These are phyloP conservation scores for Plasmodium relictum DNA, from an alignment of 169 alveolate species.

Conservation along the genomic window DNA sequence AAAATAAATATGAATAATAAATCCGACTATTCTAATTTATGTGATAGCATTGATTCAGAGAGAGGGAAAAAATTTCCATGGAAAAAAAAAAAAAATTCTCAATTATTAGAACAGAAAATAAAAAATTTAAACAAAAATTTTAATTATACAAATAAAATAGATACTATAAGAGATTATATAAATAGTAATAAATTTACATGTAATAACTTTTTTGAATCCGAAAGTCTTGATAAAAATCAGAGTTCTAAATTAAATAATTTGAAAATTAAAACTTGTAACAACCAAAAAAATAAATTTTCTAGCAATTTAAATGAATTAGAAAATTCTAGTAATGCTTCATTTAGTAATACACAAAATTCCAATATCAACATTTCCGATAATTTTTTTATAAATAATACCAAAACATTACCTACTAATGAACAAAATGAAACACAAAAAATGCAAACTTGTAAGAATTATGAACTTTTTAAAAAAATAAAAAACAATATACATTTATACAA, in stretches of 20 bases:
- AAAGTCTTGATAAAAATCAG: slow-evolving; percentile 11
- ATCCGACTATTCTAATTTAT: slow-evolving; percentile 7
- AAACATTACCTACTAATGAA: neutral
- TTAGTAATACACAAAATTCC: neutral
- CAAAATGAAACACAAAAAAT: neutral
- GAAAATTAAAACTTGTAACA: slow-evolving; percentile 15
- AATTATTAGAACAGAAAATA: slow-evolving; percentile 15
- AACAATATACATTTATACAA: neutral
- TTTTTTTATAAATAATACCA: slow-evolving; percentile 20
- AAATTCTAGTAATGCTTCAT: neutral
- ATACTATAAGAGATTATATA: neutral
- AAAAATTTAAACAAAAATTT: slow-evolving; percentile 25
- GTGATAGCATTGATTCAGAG: slow-evolving; percentile 8
- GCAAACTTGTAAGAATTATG: neutral
- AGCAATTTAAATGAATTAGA: neutral
- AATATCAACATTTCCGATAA: slow-evolving; percentile 16
- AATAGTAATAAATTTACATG: slow-evolving; percentile 4
- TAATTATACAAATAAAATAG: slow-evolving; percentile 27
- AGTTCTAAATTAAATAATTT: slow-evolving; percentile 28
- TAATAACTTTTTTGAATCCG: slow-evolving; percentile 10
- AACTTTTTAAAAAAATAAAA: slow-evolving; percentile 12
- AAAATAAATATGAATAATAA: slow-evolving; percentile 10
- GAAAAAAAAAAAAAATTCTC: slow-evolving; percentile 19
- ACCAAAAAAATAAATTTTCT: neutral
- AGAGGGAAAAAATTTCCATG: slow-evolving; percentile 19